Percentiles rank a stretch among this genome's conserved stretches.
phyloP scores from a whole-genome alignment of 306 rosid genomes.

The Castanea mollissima region DNA sequence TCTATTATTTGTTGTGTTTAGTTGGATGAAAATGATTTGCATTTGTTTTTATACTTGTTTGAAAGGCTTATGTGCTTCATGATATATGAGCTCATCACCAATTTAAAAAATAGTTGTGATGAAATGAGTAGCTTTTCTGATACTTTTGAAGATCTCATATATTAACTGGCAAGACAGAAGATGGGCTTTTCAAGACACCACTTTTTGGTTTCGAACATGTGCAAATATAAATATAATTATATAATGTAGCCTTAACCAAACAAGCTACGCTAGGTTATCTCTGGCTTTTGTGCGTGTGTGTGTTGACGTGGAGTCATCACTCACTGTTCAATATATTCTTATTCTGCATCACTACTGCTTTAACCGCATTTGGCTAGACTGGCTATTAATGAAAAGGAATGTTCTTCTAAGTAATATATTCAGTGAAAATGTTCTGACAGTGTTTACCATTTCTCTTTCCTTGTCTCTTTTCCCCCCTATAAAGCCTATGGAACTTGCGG shows the following conservation, averaged over 20 bases:
- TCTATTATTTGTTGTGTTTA: not conserved
- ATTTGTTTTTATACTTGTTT: not conserved
- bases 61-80: not conserved
- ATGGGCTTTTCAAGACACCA: not conserved
- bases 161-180: not conserved
- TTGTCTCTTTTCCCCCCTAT: slow-evolving; percentile 1
- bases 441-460: not conserved
- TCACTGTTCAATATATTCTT: not conserved
- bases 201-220: not conserved
- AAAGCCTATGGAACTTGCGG: slow-evolving; percentile 75
- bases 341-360: not conserved
- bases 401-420: slow-evolving; percentile 8
- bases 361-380: not conserved
- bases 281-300: not conserved
- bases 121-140: not conserved
- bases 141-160: not conserved
- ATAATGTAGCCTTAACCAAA: not conserved
- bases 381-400: not conserved
- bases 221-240: not conserved
- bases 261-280: not conserved
- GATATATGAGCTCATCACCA: not conserved
- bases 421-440: slow-evolving; percentile 23
- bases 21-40: not conserved
- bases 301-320: not conserved
- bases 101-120: not conserved